Conservation (phyloP, 2,329 filamentous ascomycete species). For the Stagonosporopsis chrysanthemi region DNA sequence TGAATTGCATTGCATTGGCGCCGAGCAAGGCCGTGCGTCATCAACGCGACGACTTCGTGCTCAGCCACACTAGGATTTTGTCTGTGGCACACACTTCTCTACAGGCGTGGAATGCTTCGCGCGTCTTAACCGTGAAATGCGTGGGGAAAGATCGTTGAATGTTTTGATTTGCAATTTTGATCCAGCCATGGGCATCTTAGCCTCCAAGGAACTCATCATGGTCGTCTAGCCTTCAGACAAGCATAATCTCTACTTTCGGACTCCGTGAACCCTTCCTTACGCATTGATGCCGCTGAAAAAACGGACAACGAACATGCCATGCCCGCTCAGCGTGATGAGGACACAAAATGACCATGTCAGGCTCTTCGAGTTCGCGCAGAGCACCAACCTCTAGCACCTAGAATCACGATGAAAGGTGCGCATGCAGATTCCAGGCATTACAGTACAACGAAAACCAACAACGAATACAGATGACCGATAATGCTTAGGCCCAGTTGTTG, state of each 20-base stretch:
- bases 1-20: conserved; percentile 23
- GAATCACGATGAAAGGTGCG: conserved; percentile 14
- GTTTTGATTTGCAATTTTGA: neutral
- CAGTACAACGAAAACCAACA: conserved; percentile 5
- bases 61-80: conserved; percentile 39
- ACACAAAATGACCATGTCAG: neutral
- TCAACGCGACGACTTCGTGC: conserved; percentile 12
- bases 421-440: conserved; percentile 1
- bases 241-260: conserved; percentile 16
- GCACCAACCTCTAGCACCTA: conserved; percentile 9
- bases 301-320: neutral
- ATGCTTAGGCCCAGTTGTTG: conserved; percentile 13
- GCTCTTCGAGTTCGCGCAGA: neutral
- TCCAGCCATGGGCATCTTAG: neutral
- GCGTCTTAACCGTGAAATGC: neutral
- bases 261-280: conserved; percentile 4
- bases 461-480: conserved; percentile 9
- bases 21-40: conserved; percentile 34
- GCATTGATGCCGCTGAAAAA: neutral
- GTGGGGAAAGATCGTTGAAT: neutral
- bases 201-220: conserved; percentile 29
- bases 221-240: conserved; percentile 24
- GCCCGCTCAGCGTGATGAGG: neutral
- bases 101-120: conserved; percentile 1
- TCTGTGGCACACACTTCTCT: neutral